Evolutionary conservation across 2,329 filamentous ascomycete genomes (phyloP).

Genomic region (Pseudogymnoascus sp.): DNA sequence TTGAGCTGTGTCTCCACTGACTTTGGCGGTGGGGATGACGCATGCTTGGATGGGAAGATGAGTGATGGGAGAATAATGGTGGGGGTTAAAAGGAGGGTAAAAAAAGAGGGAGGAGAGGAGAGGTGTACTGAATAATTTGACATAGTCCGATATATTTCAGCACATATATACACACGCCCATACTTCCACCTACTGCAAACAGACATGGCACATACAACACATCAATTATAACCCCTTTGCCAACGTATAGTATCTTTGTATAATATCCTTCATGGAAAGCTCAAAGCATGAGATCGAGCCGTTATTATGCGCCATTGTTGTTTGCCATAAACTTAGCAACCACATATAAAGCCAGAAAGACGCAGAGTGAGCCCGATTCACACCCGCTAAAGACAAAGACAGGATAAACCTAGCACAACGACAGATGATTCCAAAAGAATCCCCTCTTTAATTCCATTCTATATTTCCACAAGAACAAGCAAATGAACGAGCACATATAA

Average conservation of each 20-base stretch:
- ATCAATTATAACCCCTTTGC: not conserved
- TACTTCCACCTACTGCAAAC: not conserved
- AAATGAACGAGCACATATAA: not conserved
- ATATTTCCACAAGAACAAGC: not conserved
- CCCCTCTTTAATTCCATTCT: not conserved
- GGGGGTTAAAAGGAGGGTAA: not conserved
- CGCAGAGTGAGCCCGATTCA: not conserved
- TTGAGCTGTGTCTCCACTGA: too few species aligned
- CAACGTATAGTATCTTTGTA: not conserved
- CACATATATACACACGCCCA: not conserved
- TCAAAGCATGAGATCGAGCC: not conserved
- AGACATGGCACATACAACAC: too few species aligned
- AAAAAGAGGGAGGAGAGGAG: not conserved
- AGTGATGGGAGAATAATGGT: too few species aligned
- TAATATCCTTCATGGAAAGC: not conserved
- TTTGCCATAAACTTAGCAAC: not conserved
- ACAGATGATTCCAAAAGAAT: not conserved
- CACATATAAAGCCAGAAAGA: not conserved
- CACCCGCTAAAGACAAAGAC: not conserved
- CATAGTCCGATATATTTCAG: not conserved
- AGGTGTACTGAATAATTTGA: not conserved
- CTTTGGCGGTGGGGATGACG: too few species aligned
- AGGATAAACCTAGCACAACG: not conserved
- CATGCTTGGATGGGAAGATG: too few species aligned
- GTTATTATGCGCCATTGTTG: not conserved